Evolutionary conservation across 768 basidiomycete species (phyloP).

Genomic region (Boletus rubroflammeus): DNA sequence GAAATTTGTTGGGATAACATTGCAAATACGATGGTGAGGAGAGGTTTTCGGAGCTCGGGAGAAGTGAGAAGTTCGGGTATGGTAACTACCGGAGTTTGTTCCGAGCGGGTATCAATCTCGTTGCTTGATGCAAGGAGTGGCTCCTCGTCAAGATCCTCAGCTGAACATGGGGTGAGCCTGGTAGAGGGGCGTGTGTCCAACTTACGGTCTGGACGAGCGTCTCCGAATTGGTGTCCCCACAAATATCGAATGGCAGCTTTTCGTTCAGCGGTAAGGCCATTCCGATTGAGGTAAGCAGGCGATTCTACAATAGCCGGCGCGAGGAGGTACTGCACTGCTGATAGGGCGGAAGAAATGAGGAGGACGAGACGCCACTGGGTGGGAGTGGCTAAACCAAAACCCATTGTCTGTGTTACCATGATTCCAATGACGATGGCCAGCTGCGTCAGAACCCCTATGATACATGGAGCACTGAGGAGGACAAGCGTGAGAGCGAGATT

Average conservation of each 20-base stretch:
- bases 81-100: conserved; percentile 38
- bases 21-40: conserved; percentile 61
- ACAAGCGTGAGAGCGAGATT: conserved; percentile 12
- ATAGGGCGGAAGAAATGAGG: conserved; percentile 54
- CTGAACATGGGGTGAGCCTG: conserved; percentile 12
- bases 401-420: conserved; percentile 79
- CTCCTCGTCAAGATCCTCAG: conserved; percentile 27
- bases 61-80: conserved; percentile 50
- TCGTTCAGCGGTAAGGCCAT: conserved; percentile 48
- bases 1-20: conserved; percentile 82
- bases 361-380: conserved; percentile 68
- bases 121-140: conserved; percentile 22
- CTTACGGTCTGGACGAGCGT: conserved; percentile 27
- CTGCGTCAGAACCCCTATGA: conserved; percentile 73
- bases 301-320: conserved; percentile 62
- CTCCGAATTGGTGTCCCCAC: conserved; percentile 45
- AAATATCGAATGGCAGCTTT: conserved; percentile 44
- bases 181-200: neutral
- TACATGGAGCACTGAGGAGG: neutral
- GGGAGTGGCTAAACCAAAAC: conserved; percentile 67
- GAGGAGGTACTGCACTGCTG: conserved; percentile 52
- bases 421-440: conserved; percentile 82
- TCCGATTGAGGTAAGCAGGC: conserved; percentile 59
- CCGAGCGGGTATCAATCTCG: conserved; percentile 16
- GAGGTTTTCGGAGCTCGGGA: conserved; percentile 55